These are phyloP conservation scores for Eremochloa ophiuroides DNA, from an alignment of 176 grass and related monocot genomes.

Conservation along the genomic window DNA sequence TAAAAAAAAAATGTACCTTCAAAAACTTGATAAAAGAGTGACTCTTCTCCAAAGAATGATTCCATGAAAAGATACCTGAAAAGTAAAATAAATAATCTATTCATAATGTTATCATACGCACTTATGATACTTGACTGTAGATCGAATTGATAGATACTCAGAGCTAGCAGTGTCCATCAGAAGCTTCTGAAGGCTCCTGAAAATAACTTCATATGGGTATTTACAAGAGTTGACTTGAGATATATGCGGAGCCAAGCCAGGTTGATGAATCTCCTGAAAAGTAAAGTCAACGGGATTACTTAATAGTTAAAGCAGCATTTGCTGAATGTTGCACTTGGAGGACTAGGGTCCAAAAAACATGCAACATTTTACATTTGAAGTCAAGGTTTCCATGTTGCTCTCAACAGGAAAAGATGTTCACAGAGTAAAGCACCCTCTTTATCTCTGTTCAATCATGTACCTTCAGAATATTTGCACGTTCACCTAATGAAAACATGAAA, in stretches of 20 bases:
- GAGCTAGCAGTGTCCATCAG: constrained; percentile 92
- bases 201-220: constrained; percentile 83
- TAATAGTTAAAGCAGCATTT: not conserved
- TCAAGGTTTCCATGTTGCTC: not conserved
- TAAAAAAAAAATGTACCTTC: constrained; percentile 42
- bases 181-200: constrained; percentile 88
- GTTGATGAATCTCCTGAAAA: constrained; percentile 76
- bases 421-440: not conserved
- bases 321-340: not conserved
- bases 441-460: constrained; percentile 19
- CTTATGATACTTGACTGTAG: not conserved
- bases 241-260: constrained; percentile 74
- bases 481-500: constrained; percentile 85
- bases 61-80: constrained; percentile 78
- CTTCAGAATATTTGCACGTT: constrained; percentile 86
- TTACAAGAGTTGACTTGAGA: constrained; percentile 66
- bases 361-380: not conserved
- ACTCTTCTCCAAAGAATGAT: constrained; percentile 70
- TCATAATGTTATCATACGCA: constrained; percentile 5
- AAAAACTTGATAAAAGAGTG: constrained; percentile 77
- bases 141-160: constrained; percentile 49
- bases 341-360: not conserved
- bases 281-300: not conserved
- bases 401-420: not conserved
- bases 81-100: constrained; percentile 14